Base-by-base conservation (phyloP, 2,329 filamentous ascomycete species). In the Botryosphaeria dothidea region DNA sequence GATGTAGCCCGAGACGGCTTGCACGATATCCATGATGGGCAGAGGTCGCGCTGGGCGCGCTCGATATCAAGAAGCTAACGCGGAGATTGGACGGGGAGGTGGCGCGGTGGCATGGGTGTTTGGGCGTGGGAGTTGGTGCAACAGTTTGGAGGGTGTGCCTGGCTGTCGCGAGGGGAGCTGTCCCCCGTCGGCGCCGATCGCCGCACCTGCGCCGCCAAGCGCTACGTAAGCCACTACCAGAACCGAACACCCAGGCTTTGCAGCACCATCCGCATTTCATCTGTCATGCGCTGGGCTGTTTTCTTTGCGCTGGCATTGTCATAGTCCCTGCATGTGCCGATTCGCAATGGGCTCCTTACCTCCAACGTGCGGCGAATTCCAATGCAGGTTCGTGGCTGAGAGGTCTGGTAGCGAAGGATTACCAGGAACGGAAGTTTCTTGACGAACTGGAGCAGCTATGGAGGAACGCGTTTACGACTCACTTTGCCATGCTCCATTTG, bases 1-100 rank as follows among this genome's bases (percentile, higher is more conserved):
- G 84, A 99, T 90, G 84, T 99, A 99, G 81, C 92, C 91, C 72
- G 93, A 90, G 75, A 97, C 90, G 70, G 93, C 92, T 77, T 96
- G 91, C 68, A 96, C 91, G 73, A 98, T 89, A 76, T 99, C 95
- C 95, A 99, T 99, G 48, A 23, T n/a, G 58, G 29, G 36, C 34
- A n/a, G 23, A n/a, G 29, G 31, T 21, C 17, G 46, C 31, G 46
- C 45, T 13, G 27, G n/a, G 34, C 15, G 52, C 52, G 52, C 52
- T 41, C 8, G 21, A n/a, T n/a, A 27, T 23, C 13, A 41, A 11
- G 34, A 17, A 21, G 15, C 21, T 41, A 41, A 25, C 19, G 19
- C 31, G 52, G 15, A 11, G 36, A 17, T 34, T 31, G 34, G 19
- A n/a, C 19, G n/a, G 11, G 13, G 8, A 15, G 15, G 19, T 7